These are phyloP conservation scores for Penicillium aurantiogriseum DNA, from an alignment of 2,329 filamentous ascomycete genomes.

Conservation along the genomic window DNA sequence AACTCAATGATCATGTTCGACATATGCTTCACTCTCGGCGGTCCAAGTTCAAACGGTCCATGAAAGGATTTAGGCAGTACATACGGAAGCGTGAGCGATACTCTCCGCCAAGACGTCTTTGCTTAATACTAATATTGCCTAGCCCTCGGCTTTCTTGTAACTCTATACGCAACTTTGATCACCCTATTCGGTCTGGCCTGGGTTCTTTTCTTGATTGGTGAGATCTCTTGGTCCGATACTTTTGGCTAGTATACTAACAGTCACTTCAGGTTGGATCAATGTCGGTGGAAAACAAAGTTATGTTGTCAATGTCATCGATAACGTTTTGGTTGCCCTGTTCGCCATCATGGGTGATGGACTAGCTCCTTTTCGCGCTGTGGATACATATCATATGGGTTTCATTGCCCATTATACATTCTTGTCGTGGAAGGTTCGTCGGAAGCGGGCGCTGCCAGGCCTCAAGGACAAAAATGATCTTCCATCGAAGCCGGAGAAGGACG, in stretches of 20 bases:
- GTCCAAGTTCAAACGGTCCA: conserved; percentile 72
- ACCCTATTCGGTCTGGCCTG: conserved; percentile 82
- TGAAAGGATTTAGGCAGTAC: conserved; percentile 81
- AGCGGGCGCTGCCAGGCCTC: conserved; percentile 60
- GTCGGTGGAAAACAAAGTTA: conserved; percentile 71
- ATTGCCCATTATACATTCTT: conserved; percentile 70
- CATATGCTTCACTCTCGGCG: conserved; percentile 83
- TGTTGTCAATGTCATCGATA: conserved; percentile 67
- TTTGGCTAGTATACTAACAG: background rate
- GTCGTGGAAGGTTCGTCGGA: conserved; percentile 65
- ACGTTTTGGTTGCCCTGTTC: conserved; percentile 68
- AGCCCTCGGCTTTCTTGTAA: conserved; percentile 79
- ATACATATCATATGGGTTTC: conserved; percentile 85
- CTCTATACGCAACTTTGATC: conserved; percentile 77
- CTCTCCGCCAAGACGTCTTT: background rate
- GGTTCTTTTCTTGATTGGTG: conserved; percentile 85
- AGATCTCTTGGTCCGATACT: conserved; percentile 9
- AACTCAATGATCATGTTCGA: conserved; percentile 80
- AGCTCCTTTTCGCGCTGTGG: conserved; percentile 71
- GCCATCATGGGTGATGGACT: conserved; percentile 69
- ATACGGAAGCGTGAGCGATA: conserved; percentile 61
- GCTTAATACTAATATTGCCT: background rate
- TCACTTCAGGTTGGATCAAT: conserved; percentile 68
- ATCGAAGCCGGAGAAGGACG: conserved; percentile 40
- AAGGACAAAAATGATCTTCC: conserved; percentile 70